Percentiles rank a stretch among this genome's conserved stretches.
Conservation (phyloP, 2,329 filamentous ascomycete species). For the Penicillium sp. region DNA sequence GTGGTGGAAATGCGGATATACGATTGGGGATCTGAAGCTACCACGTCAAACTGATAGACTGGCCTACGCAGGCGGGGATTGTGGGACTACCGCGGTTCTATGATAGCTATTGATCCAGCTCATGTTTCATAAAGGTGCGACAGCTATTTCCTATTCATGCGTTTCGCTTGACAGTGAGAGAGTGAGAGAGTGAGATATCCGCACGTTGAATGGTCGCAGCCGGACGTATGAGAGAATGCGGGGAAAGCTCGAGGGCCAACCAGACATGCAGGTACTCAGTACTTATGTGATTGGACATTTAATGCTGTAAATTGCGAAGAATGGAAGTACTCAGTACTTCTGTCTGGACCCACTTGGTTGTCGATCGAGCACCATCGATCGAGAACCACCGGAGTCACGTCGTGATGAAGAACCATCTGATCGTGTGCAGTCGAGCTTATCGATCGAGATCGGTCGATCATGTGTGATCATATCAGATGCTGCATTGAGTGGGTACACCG, state of each 20-base stretch:
- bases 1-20: background rate
- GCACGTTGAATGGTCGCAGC: slow-evolving; percentile 1
- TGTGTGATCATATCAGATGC: background rate
- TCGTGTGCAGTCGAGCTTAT: background rate
- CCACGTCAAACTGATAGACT: background rate
- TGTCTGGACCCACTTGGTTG: background rate
- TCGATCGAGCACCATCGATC: background rate
- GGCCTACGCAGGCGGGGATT: too few species aligned
- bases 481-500: background rate
- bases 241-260: slow-evolving; percentile 25
- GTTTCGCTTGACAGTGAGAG: too few species aligned
- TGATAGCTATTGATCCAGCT: background rate
- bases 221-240: slow-evolving; percentile 26
- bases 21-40: background rate
- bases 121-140: background rate
- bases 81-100: background rate
- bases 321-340: background rate
- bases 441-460: background rate
- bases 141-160: background rate
- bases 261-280: background rate
- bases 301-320: background rate
- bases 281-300: background rate
- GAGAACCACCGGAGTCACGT: background rate
- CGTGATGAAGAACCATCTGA: background rate
- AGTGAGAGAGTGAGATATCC: background rate